A percentile compares a stretch with the other conserved stretches of the same genome.
Conservation (phyloP, 2,329 filamentous ascomycete genomes). For the Neofusicoccum kwambonambiense region DNA sequence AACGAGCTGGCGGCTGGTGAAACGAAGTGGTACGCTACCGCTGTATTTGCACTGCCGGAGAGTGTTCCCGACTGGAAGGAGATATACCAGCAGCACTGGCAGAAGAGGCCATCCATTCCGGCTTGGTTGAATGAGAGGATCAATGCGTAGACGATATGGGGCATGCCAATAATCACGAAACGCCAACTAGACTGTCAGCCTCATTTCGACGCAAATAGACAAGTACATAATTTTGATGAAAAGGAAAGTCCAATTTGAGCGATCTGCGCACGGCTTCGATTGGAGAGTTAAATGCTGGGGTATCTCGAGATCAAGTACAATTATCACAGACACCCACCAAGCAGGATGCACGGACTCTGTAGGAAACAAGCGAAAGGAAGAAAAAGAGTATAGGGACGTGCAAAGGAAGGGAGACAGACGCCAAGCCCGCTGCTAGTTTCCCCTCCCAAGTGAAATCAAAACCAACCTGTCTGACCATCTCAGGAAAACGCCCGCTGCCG, state of each 20-base stretch:
- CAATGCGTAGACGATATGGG: not conserved
- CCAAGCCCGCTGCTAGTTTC: conserved; percentile 11
- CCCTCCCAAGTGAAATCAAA: not conserved
- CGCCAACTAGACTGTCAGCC: not conserved
- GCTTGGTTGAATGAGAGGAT: conserved; percentile 26
- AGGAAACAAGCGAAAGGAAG: not conserved
- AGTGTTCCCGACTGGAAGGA: conserved; percentile 15
- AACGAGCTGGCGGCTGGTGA: conserved; percentile 59
- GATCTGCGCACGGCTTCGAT: conserved; percentile 14
- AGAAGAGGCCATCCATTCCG: conserved; percentile 27
- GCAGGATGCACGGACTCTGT: conserved; percentile 14
- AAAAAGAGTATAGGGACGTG: not conserved
- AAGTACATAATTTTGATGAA: not conserved
- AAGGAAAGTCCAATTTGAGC: not conserved
- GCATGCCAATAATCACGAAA: not conserved
- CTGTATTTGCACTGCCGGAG: conserved; percentile 66
- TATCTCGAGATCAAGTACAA: conserved; percentile 20
- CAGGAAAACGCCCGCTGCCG: conserved; percentile 13
- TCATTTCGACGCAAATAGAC: not conserved
- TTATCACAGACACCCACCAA: conserved; percentile 19
- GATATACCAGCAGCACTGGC: conserved; percentile 32
- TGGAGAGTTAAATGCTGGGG: conserved; percentile 20
- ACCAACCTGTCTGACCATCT: conserved; percentile 13
- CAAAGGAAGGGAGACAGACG: not conserved
- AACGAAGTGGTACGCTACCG: conserved; percentile 66